Conservation (phyloP, 768 basidiomycete species). For the Symmetrospora coprosmae region DNA sequence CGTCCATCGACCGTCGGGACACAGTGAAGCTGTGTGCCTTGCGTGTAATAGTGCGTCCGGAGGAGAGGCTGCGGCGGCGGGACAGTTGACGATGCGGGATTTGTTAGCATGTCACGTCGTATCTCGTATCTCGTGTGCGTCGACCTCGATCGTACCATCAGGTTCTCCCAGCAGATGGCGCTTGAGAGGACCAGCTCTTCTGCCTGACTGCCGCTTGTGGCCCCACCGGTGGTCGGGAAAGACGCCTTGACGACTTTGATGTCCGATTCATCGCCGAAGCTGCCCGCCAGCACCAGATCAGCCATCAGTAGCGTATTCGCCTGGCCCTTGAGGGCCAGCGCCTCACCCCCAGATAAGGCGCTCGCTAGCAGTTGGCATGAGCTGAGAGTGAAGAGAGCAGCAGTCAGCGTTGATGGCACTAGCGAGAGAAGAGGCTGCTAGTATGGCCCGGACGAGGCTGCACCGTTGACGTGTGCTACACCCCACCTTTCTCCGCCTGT, state of each 20-base stretch:
- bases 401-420: too few relatives aligned
- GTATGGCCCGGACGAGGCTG: neutral
- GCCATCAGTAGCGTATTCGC: too few relatives aligned
- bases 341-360: slow-evolving; percentile 50
- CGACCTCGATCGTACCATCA: slow-evolving; percentile 14
- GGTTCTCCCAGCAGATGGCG: slow-evolving; percentile 24
- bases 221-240: neutral
- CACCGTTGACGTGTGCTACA: neutral
- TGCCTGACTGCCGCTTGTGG: slow-evolving; percentile 1
- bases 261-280: slow-evolving; percentile 16
- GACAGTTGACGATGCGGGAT: neutral
- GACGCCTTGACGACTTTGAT: slow-evolving; percentile 39
- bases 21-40: slow-evolving; percentile 22
- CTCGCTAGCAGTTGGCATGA: slow-evolving; percentile 51
- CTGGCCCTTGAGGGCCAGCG: too few relatives aligned
- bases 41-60: slow-evolving; percentile 22
- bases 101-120: too few relatives aligned
- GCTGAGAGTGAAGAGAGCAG: too few relatives aligned
- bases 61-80: slow-evolving; percentile 11
- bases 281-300: slow-evolving; percentile 40
- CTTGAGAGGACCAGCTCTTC: neutral
- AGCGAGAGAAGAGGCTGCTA: neutral
- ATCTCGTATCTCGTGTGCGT: too few relatives aligned
- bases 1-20: slow-evolving; percentile 22
- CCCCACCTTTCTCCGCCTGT: slow-evolving; percentile 18